These are phyloP conservation scores for Astragalus glycyphyllos DNA, from an alignment of 306 rosid species.

Conservation along the genomic window DNA sequence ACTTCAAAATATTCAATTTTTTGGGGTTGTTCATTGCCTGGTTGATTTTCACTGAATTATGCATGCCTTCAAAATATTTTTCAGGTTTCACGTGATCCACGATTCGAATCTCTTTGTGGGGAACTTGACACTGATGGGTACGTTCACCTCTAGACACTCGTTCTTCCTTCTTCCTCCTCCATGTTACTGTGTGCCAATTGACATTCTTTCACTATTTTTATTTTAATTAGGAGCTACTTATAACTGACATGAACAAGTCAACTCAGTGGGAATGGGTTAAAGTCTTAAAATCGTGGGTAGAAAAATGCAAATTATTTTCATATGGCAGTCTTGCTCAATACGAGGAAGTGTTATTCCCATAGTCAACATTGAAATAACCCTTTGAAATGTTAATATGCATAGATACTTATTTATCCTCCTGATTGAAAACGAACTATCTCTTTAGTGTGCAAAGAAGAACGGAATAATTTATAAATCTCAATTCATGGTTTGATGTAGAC, in stretches of 20 bases:
- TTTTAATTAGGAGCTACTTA: not conserved
- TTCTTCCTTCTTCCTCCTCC: not conserved
- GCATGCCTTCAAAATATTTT: slow-evolving; percentile 32
- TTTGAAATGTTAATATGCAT: not conserved
- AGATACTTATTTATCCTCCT: slow-evolving; percentile 1
- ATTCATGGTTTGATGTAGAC: not conserved
- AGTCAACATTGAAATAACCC: not conserved
- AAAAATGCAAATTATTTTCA: slow-evolving; percentile 15
- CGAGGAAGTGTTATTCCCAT: not conserved
- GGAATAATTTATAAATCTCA: not conserved
- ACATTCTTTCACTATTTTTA: slow-evolving; percentile 4
- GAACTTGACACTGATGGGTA: slow-evolving; percentile 67
- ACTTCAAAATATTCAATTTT: slow-evolving; percentile 25
- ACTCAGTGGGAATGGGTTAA: slow-evolving; percentile 16
- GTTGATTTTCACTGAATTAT: slow-evolving; percentile 25
- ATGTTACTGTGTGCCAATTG: slow-evolving; percentile 13
- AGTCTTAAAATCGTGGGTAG: not conserved
- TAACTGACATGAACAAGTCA: not conserved
- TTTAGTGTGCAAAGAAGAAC: slow-evolving; percentile 7
- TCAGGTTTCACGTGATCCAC: slow-evolving; percentile 80
- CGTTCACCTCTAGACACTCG: slow-evolving; percentile 29
- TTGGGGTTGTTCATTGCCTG: slow-evolving; percentile 7
- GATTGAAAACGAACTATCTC: not conserved
- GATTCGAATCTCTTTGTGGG: slow-evolving; percentile 84
- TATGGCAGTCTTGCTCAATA: not conserved